Percentiles rank a stretch among this genome's conserved stretches.
Evolutionary conservation across 2,329 filamentous ascomycete species (phyloP).

Genomic region (Xylariaceae sp.): DNA sequence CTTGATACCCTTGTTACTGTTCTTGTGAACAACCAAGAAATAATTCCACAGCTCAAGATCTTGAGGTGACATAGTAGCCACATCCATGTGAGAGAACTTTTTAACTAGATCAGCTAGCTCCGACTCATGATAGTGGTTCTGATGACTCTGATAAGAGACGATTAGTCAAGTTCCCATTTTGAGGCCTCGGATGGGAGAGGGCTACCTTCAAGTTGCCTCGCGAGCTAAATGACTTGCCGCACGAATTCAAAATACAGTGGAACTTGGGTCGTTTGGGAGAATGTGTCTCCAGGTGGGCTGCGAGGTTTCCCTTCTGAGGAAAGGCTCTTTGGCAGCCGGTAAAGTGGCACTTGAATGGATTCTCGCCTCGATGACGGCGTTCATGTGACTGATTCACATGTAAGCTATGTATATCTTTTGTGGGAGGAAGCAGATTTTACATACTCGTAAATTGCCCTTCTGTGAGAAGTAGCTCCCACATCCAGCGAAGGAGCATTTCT

Average conservation of each 20-base stretch:
- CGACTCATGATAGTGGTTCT: constrained; percentile 87
- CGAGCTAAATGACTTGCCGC: constrained; percentile 84
- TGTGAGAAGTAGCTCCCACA: constrained; percentile 80
- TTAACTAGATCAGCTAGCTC: constrained; percentile 65
- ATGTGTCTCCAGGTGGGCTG: constrained; percentile 79
- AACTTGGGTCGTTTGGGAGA: constrained; percentile 73
- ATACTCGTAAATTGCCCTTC: constrained; percentile 81
- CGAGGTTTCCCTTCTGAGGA: constrained; percentile 81
- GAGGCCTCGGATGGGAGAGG: not conserved
- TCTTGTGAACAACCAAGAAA: constrained; percentile 87
- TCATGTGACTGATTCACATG: constrained; percentile 68
- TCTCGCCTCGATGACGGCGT: constrained; percentile 81
- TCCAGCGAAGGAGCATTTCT: constrained; percentile 20
- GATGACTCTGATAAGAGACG: constrained; percentile 47
- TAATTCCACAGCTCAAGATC: constrained; percentile 81
- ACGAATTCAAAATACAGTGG: constrained; percentile 75
- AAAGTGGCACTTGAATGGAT: constrained; percentile 66
- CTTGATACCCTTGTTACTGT: constrained; percentile 98
- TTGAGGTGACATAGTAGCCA: constrained; percentile 58
- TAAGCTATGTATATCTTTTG: constrained; percentile 12
- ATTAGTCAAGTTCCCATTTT: constrained; percentile 1
- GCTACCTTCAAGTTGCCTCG: constrained; percentile 87
- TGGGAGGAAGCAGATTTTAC: constrained; percentile 16
- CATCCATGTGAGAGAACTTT: constrained; percentile 61
- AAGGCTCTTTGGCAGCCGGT: constrained; percentile 68